These are phyloP conservation scores for Coniochaeta sp. DNA, from an alignment of 2,329 filamentous ascomycete genomes.

Conservation along the genomic window DNA sequence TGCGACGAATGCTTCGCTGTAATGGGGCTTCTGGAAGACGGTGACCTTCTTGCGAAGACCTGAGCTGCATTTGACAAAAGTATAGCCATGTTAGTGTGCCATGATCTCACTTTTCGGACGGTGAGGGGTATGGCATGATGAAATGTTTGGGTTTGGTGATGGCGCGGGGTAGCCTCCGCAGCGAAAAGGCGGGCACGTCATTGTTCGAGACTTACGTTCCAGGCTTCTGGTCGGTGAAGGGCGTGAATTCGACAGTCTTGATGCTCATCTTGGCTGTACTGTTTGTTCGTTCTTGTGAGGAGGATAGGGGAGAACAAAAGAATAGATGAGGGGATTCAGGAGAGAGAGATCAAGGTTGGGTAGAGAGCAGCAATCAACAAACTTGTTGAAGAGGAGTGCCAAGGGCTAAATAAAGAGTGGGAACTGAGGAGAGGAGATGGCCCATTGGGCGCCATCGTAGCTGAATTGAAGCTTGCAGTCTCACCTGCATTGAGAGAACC, in stretches of 20 bases:
- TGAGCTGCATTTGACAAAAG: conserved; percentile 51
- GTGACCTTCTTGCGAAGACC: conserved; percentile 98
- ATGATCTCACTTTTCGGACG: background rate
- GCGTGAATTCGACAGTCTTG: conserved; percentile 73
- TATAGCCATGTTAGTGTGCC: background rate
- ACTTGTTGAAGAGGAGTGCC: background rate
- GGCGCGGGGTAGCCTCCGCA: conserved; percentile 24
- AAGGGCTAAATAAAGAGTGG: conserved; percentile 1
- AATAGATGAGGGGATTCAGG: background rate
- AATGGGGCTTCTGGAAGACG: conserved; percentile 91
- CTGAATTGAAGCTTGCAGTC: conserved; percentile 2
- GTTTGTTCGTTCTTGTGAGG: background rate
- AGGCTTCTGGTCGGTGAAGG: conserved; percentile 95
- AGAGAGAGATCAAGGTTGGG: background rate
- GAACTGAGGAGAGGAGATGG: too few relatives aligned
- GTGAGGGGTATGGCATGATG: conserved; percentile 3
- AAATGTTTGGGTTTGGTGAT: conserved; percentile 15
- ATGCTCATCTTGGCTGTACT: conserved; percentile 51
- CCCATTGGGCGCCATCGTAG: background rate
- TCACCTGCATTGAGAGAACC: conserved; percentile 1
- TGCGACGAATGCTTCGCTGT: conserved; percentile 91
- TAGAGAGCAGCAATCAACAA: background rate
- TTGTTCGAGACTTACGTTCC: conserved; percentile 71
- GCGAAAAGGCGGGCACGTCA: conserved; percentile 8
- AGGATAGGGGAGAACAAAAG: background rate